Base-by-base conservation (phyloP, 2,329 filamentous ascomycete genomes). In the Mollisia scopiformis region DNA sequence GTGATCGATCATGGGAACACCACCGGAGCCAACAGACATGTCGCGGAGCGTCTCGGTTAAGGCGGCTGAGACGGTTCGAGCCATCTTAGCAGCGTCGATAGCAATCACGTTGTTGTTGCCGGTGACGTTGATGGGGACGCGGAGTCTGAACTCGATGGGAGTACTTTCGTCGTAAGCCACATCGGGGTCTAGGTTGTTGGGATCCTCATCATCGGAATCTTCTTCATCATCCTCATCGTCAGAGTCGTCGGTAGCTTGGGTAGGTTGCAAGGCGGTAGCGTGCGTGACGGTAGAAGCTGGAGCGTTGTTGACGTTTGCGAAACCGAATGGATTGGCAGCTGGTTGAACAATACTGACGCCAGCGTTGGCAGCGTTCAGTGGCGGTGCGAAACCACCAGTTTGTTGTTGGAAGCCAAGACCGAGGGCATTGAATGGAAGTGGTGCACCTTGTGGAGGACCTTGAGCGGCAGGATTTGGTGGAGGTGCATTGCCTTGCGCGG, bases 31-130 rank as follows among this genome's bases (percentile, higher is more conserved):
- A 3, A 73, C 72, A 66, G 77, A 76, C 62, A 77, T 77, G 28
- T 79, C 73, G 35, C 77, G 73, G 2, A 86, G 69, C 2, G 80
- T 77, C 13, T 75, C 67, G 13, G 83, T 74, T 2, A 86, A 72
- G 3, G 80, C 75, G 7, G 74, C 71, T 10, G 80, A 77, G 61
- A 85, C 75, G 5, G 60, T 59, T 67, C 75, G 69, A 69, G 80
- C 79, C 50, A 77, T 75, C 4, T 73, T 71, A 5, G 76, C 70
- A 1, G 79, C 75, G 5, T 77, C 75, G 3, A 76, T 69, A 0
- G 73, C 67, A 21, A 83, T 69, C 52, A 82, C 69, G 70, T 86
- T 87, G 71, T 79, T 75, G 71, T 76, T 76, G 62, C 78, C 79
- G 37, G 73, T 72, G 66, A 86, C 74, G 61, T 68, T 74, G 67